phyloP scores from a whole-genome alignment of 2,329 filamentous ascomycete species.

The Gliomastix tumulicola region DNA sequence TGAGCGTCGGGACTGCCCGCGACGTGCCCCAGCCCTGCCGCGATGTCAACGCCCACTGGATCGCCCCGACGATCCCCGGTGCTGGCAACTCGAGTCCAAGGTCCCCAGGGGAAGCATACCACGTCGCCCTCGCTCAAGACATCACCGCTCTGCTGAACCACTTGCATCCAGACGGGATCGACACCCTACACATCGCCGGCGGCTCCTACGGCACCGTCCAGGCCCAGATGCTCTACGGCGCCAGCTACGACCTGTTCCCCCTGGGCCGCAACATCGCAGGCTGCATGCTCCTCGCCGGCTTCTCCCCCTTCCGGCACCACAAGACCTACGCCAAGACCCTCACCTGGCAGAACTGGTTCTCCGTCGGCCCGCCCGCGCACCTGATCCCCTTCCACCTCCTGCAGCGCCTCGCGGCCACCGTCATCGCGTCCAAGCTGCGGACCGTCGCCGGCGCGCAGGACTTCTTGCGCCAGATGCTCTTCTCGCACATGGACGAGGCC shows the following conservation, averaged over 20 bases:
- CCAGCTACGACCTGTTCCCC: slow-evolving; percentile 11
- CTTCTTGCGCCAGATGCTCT: slow-evolving; percentile 7
- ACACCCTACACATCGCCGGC: slow-evolving; percentile 9
- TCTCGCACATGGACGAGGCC: slow-evolving; percentile 7
- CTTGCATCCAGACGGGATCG: slow-evolving; percentile 8
- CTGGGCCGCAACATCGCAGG: slow-evolving; percentile 8
- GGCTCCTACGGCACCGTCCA: slow-evolving; percentile 13
- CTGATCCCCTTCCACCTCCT: slow-evolving; percentile 8
- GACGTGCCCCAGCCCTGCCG: slow-evolving; percentile 8
- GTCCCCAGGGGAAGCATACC: slow-evolving; percentile 4
- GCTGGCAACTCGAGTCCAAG: slow-evolving; percentile 9
- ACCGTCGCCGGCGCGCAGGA: slow-evolving; percentile 7
- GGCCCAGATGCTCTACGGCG: slow-evolving; percentile 13
- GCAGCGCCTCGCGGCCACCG: slow-evolving; percentile 7
- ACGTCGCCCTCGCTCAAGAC: slow-evolving; percentile 7
- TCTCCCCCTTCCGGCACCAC: slow-evolving; percentile 11
- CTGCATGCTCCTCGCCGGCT: slow-evolving; percentile 9
- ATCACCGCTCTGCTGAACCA: slow-evolving; percentile 7
- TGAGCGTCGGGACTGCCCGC: slow-evolving; percentile 10
- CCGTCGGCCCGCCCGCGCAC: slow-evolving; percentile 8
- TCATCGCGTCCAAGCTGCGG: slow-evolving; percentile 6
- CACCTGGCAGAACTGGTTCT: slow-evolving; percentile 11
- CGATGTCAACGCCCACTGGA: slow-evolving; percentile 7
- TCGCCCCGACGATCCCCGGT: slow-evolving; percentile 9
- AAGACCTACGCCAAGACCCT: slow-evolving; percentile 7